A percentile compares a stretch with the other conserved stretches of the same genome.
Conservation (phyloP, 1,139 yeast genomes). For the Hyphopichia fennica region DNA sequence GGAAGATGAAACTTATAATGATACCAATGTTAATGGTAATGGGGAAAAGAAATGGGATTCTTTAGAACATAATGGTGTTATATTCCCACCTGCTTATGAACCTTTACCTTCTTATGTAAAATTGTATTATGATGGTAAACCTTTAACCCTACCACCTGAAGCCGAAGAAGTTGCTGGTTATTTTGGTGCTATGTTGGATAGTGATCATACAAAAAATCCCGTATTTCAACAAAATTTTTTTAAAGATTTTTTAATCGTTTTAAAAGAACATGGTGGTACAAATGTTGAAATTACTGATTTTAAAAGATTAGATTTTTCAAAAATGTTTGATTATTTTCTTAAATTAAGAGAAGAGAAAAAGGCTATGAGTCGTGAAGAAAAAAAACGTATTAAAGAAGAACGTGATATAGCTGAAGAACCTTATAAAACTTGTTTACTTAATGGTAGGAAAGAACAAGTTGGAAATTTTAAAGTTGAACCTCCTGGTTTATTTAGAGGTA, state of each 20-base stretch:
- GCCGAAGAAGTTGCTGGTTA: conserved; percentile 98
- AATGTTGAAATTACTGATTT: conserved; percentile 57
- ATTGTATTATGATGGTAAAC: conserved; percentile 70
- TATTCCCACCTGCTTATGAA: conserved; percentile 90
- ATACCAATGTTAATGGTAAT: conserved; percentile 51
- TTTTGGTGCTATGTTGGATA: conserved; percentile 82
- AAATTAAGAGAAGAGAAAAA: conserved; percentile 71
- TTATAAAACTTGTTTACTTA: conserved; percentile 73
- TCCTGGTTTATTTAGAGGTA: conserved; percentile 92
- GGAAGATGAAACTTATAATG: conserved; percentile 58
- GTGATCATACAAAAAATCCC: conserved; percentile 88
- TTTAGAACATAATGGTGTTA: conserved; percentile 83
- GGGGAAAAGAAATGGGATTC: conserved; percentile 85
- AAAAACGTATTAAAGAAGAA: conserved; percentile 68
- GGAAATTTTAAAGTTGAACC: conserved; percentile 96
- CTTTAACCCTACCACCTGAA: conserved; percentile 68
- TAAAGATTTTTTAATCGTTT: conserved; percentile 67
- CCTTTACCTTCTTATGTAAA: conserved; percentile 82
- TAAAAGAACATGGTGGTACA: conserved; percentile 70
- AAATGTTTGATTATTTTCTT: conserved; percentile 75
- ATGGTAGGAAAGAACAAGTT: conserved; percentile 88
- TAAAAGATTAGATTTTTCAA: conserved; percentile 72
- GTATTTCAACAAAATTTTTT: conserved; percentile 87
- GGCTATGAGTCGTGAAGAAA: conserved; percentile 64
- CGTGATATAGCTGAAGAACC: conserved; percentile 78